Conservation (phyloP, 1,139 yeast genomes). For the Candida sp. region DNA sequence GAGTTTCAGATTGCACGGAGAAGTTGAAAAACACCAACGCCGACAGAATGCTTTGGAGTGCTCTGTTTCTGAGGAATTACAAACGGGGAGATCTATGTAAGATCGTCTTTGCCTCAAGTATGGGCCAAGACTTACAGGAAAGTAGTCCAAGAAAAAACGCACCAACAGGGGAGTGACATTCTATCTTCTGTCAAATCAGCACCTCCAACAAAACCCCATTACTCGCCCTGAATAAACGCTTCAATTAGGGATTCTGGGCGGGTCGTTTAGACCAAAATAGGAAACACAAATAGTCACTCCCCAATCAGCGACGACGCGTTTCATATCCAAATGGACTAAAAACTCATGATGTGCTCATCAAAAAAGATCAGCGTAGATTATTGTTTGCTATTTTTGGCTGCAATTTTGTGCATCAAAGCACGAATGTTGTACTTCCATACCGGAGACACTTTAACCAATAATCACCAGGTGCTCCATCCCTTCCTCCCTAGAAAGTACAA, state of each 20-base stretch:
- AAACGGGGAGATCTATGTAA: no score
- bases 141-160: not conserved
- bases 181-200: not conserved
- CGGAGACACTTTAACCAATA: no score
- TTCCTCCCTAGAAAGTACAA: not conserved
- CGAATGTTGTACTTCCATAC: not conserved
- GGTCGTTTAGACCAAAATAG: not conserved
- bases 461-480: no score
- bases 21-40: no score
- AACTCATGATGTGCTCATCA: not conserved
- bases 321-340: constrained; percentile 1
- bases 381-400: not conserved
- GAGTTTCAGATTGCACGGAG: no score
- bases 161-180: not conserved
- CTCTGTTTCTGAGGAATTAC: no score
- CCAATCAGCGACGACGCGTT: not conserved
- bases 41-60: no score
- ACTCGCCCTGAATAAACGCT: no score
- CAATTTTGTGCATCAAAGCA: not conserved
- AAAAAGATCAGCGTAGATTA: not conserved
- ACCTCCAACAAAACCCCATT: not conserved
- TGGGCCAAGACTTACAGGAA: no score
- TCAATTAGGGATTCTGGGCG: no score
- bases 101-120: no score
- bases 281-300: not conserved